Evolutionary conservation across 2,329 filamentous ascomycete genomes (phyloP), one percentile per base, ranked within the genome.

Genomic region (Onygenales sp.): DNA sequence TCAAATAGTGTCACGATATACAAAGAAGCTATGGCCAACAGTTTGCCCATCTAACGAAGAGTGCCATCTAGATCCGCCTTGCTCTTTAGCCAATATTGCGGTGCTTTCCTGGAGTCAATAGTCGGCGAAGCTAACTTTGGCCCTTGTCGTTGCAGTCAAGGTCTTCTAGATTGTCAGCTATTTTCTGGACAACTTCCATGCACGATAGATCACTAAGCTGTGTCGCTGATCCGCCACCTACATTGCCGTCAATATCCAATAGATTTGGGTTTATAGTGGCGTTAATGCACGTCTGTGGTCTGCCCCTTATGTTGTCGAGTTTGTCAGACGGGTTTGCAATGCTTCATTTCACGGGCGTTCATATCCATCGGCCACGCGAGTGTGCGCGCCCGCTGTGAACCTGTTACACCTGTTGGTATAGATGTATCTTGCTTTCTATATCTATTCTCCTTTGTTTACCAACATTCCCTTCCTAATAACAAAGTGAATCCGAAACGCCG

Each of bases 1-100:
- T 21, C 13, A 45, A 45, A 31, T 37, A 14, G 44, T 50, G 27
- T 49, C 42, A 50, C 43, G 27, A 11, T 31, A 31, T 40, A 48
- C 42, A 27, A 43, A 32, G 33, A 40, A 42, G 39, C 52, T 42
- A 44, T 45, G 52, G 33, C 46, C 52, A 33, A 36, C 46, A 31
- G 45, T 50, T 50, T 42, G 33, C 31, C 17, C 21, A 50, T 39
- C 43, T 37, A 14, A 27, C 21, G 34, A 37, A 13, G n/a, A 4
- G 9, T 11, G n/a, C 21, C 9, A 39, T 40, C 11, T 40, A 39
- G 36, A 39, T 27, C 21, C 4, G 21, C 21, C 21, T 27, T 27
- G 21, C 3, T 3, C 3, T 27, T 27, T 27, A 27, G 21, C 21
- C 21, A 27, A 27, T 27, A 27, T 27, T 5, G 21, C 21, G 21